phyloP scores from a whole-genome alignment of 352 stramenopile species.

The Phytophthora chlamydospora region DNA sequence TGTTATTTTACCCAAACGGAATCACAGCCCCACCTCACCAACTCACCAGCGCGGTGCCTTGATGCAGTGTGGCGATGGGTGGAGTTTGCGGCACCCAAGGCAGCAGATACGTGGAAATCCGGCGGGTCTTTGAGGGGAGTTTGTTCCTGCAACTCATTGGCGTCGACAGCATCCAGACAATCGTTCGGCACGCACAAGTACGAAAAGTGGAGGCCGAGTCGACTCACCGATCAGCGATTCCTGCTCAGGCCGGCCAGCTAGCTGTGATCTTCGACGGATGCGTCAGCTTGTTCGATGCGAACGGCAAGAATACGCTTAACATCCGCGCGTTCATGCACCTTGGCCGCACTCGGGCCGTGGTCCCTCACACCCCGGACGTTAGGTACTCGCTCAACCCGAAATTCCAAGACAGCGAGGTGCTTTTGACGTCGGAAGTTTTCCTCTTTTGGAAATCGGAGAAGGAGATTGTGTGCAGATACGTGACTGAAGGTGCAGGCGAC shows the following conservation, averaged over 20 bases:
- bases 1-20: conserved; percentile 1
- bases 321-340: conserved; percentile 40
- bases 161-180: conserved; percentile 50
- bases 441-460: conserved; percentile 67
- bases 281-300: conserved; percentile 54
- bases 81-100: conserved; percentile 50
- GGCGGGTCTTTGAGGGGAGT: conserved; percentile 57
- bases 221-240: conserved; percentile 30
- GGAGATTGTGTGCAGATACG: conserved; percentile 73
- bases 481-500: conserved; percentile 55
- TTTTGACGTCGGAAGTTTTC: conserved; percentile 55
- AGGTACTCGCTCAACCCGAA: conserved; percentile 31
- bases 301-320: conserved; percentile 47
- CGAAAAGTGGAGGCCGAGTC: conserved; percentile 46
- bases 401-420: conserved; percentile 32
- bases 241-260: conserved; percentile 37
- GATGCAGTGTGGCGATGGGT: conserved; percentile 43
- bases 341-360: conserved; percentile 4
- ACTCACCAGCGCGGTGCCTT: conserved; percentile 3
- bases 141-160: conserved; percentile 72
- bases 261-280: conserved; percentile 63
- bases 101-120: conserved; percentile 43
- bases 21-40: background rate
- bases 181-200: conserved; percentile 56
- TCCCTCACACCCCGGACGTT: conserved; percentile 8